phyloP scores from a whole-genome alignment of 495 filamentous ascomycete genomes.

The Copromyces sp. region DNA sequence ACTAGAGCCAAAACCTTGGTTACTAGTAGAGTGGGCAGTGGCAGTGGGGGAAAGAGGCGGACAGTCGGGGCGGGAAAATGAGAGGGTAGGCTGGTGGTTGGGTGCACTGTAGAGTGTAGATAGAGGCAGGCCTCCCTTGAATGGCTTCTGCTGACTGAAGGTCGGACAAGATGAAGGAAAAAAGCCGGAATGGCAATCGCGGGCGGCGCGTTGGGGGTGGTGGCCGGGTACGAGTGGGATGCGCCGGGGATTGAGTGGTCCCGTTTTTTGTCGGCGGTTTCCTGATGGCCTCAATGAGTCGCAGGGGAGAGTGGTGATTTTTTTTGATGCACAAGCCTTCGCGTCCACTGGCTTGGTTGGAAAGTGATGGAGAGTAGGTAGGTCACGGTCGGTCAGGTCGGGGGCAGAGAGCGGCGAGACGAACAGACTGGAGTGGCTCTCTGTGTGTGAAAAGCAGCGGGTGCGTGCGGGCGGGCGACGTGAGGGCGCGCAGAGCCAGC shows the following conservation, averaged over 20 bases:
- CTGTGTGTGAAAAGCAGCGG: background rate
- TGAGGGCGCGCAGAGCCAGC: background rate
- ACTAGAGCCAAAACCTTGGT: background rate
- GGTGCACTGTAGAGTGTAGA: slow-evolving; percentile 22
- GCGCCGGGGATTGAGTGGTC: slow-evolving; percentile 31
- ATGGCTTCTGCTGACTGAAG: background rate
- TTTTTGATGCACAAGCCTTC: slow-evolving; percentile 44
- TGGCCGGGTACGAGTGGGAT: slow-evolving; percentile 18
- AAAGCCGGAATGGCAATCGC: slow-evolving; percentile 12
- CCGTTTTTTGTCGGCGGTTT: slow-evolving; percentile 30
- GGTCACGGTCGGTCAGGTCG: slow-evolving; percentile 27
- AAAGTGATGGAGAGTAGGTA: slow-evolving; percentile 41
- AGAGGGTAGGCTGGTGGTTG: slow-evolving; percentile 8
- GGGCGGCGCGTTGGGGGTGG: slow-evolving; percentile 14
- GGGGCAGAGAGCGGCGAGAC: background rate
- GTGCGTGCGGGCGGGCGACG: background rate
- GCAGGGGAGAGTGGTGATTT: slow-evolving; percentile 43
- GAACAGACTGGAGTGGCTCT: background rate
- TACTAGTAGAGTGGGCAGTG: background rate
- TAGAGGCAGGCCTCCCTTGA: background rate
- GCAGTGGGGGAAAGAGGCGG: slow-evolving; percentile 5
- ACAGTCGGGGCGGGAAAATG: slow-evolving; percentile 13
- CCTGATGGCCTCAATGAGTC: slow-evolving; percentile 41
- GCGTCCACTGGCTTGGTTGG: slow-evolving; percentile 4
- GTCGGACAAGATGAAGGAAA: background rate